Evolutionary conservation across 2,329 filamentous ascomycete genomes (phyloP).

Genomic region (Alternaria triticimaculans): DNA sequence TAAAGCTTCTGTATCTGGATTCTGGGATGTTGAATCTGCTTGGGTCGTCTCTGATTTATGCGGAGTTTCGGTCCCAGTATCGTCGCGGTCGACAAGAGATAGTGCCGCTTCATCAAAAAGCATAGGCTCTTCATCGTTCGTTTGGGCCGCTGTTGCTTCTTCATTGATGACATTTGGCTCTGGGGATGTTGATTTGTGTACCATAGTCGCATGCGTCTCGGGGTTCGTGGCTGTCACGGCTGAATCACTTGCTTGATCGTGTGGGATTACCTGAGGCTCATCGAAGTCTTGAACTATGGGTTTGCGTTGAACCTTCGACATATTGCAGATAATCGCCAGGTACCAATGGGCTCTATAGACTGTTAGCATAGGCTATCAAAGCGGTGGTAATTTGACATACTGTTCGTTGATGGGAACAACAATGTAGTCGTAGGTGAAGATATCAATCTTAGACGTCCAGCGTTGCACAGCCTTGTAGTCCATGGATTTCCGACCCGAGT

Average conservation of each 20-base stretch:
- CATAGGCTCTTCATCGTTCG: slow-evolving; percentile 20
- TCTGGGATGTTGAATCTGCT: neutral
- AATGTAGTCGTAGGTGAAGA: slow-evolving; percentile 87
- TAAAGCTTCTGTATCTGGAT: neutral
- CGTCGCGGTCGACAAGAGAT: slow-evolving; percentile 28
- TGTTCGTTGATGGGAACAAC: slow-evolving; percentile 90
- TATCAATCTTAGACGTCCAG: slow-evolving; percentile 86
- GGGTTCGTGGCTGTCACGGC: neutral
- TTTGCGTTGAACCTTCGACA: slow-evolving; percentile 65
- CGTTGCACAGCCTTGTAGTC: slow-evolving; percentile 85
- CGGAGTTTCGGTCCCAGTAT: neutral
- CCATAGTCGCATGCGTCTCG: neutral
- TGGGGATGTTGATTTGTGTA: neutral
- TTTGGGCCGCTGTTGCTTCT: neutral
- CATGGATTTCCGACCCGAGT: slow-evolving; percentile 64
- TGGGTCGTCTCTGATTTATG: neutral
- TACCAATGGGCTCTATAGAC: slow-evolving; percentile 76
- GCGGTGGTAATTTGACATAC: slow-evolving; percentile 17
- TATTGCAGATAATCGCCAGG: slow-evolving; percentile 91
- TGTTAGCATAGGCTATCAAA: slow-evolving; percentile 4
- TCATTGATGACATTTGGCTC: neutral
- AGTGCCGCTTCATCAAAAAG: slow-evolving; percentile 32
- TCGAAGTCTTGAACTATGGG: slow-evolving; percentile 20
- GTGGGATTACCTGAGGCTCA: neutral
- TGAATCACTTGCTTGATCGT: neutral